Base-by-base conservation (phyloP, 108 stramenopile genomes). In the Seminavis robusta region DNA sequence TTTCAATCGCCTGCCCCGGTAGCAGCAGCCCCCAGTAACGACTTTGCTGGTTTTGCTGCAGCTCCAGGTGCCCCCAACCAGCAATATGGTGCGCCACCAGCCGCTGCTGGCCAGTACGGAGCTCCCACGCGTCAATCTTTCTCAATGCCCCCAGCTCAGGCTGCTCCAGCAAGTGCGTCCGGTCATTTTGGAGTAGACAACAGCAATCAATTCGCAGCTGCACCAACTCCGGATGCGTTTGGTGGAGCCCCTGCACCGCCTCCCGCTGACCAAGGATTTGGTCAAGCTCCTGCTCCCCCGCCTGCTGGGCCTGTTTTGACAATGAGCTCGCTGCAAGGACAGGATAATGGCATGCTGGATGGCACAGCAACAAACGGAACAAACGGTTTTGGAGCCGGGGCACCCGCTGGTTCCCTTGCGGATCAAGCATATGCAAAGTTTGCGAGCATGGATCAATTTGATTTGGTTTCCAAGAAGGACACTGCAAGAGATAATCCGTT, bases 381-480 rank as follows among this genome's bases (percentile, higher is more conserved):
- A 11, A 62, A 64, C 27, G 74, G 70, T 3, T 54, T 69, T 10
- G 25, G 50, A 55, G 64, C 67, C 13, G 63, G 71, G n/a, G 56
- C 40, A 48, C 61, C 67, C n/a, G n/a, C 4, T 57, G 70, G 62
- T 16, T 77, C 75, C 9, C 25, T 77, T 48, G 79, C 75, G 21
- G 76, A 84, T 49, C 78, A 80, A 46, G 79, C 83, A 10, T 84
- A 80, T 44, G 58, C 65, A 20, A 84, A 84, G 50, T 52, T 79
- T 17, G 73, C 72, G 36, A 78, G 71, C 39, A 67, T 84, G 66
- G 76, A 72, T 55, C 49, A 76, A 11, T 84, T 84, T 62, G 73
- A 73, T 43, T 38, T 84, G 26, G 69, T 71, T 13, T 67, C 67
- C 44, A 77, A 73, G 48, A 32, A 45, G 4, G 50, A 56, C 16